These are phyloP conservation scores for Cutaneotrichosporon curvatum DNA, from an alignment of 1,284 basidiomycete species.

Conservation along the genomic window DNA sequence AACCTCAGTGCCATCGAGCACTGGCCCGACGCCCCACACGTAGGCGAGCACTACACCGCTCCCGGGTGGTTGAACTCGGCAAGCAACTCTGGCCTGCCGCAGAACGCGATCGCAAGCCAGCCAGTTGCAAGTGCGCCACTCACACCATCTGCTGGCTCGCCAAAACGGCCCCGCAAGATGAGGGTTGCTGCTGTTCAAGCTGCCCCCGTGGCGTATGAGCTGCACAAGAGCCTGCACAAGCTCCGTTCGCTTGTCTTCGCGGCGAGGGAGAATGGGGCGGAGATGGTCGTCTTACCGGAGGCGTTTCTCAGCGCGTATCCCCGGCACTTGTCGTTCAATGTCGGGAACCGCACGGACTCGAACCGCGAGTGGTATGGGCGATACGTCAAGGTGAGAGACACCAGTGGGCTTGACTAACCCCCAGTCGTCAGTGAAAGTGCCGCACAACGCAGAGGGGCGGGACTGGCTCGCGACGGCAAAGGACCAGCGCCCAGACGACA, in stretches of 20 bases:
- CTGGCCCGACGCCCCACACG: too few relatives aligned
- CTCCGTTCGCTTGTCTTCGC: constrained; percentile 52
- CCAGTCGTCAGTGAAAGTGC: constrained; percentile 19
- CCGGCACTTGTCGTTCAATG: constrained; percentile 29
- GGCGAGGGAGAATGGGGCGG: constrained; percentile 53
- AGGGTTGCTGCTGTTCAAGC: constrained; percentile 31
- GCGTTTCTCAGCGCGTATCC: constrained; percentile 52
- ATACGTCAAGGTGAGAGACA: constrained; percentile 46
- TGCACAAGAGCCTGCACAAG: constrained; percentile 55
- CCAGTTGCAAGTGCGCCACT: too few relatives aligned
- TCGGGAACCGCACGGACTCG: constrained; percentile 26
- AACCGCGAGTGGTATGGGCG: constrained; percentile 30
- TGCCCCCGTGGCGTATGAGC: constrained; percentile 49
- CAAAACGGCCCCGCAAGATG: constrained; percentile 1
- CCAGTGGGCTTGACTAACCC: neutral
- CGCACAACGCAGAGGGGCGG: constrained; percentile 17
- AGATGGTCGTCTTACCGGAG: constrained; percentile 64
- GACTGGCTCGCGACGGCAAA: constrained; percentile 16
- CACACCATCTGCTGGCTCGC: neutral
- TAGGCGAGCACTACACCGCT: too few relatives aligned
- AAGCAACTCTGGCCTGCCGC: too few relatives aligned
- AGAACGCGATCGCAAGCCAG: too few relatives aligned
- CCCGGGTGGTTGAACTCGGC: too few relatives aligned
- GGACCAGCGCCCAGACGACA: constrained; percentile 5
- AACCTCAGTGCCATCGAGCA: too few relatives aligned